phyloP scores from a whole-genome alignment of 805 yeast species.

The Candida khao-thaluensis region DNA sequence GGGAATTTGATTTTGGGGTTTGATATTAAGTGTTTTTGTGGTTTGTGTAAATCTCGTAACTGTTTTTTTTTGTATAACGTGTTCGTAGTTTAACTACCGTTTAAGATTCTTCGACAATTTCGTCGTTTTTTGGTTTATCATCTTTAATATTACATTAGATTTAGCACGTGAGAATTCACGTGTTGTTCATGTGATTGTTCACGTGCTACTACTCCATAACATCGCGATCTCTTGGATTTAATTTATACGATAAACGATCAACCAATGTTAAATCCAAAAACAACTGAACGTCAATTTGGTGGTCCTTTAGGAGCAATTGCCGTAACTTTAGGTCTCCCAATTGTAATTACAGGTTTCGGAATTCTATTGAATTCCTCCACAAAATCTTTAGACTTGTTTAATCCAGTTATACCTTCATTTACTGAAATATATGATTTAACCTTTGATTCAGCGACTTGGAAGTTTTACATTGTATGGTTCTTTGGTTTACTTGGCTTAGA shows the following conservation, averaged over 20 bases:
- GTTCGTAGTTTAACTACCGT: too few relatives aligned
- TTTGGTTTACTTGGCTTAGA: constrained; percentile 62
- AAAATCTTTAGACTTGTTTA: background rate
- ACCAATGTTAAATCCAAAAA: constrained; percentile 60
- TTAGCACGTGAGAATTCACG: too few relatives aligned
- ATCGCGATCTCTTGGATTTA: too few relatives aligned
- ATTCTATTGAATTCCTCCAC: constrained; percentile 55
- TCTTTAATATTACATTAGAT: too few relatives aligned
- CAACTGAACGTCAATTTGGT: constrained; percentile 69
- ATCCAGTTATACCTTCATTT: background rate
- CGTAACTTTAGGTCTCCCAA: constrained; percentile 67
- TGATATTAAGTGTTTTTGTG: too few relatives aligned
- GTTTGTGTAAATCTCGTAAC: too few relatives aligned
- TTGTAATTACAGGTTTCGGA: constrained; percentile 56
- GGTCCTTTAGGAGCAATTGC: constrained; percentile 75
- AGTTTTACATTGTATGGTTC: constrained; percentile 73
- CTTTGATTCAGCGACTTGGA: constrained; percentile 38
- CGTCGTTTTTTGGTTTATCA: too few relatives aligned
- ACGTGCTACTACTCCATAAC: too few relatives aligned
- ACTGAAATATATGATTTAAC: background rate
- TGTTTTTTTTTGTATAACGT: too few relatives aligned
- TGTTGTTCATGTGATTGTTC: too few relatives aligned
- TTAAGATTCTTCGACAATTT: too few relatives aligned
- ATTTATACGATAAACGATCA: background rate
- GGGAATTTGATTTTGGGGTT: too few relatives aligned